A percentile compares a stretch with the other conserved stretches of the same genome.
Evolutionary conservation across 202 grass and related monocot genomes (phyloP).

Genomic region (Brachypodium distachyon): DNA sequence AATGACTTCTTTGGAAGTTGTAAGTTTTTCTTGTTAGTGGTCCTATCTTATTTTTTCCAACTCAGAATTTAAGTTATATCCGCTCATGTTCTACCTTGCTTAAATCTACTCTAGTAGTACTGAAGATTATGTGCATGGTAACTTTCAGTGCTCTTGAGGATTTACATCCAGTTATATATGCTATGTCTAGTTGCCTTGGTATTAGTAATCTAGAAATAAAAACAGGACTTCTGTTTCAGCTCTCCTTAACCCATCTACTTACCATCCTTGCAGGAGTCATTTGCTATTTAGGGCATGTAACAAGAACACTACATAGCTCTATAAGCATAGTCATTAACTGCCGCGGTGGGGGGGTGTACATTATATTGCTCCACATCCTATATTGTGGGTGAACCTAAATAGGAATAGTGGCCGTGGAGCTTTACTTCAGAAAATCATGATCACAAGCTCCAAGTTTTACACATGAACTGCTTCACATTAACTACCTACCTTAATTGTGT

Average conservation of each 20-base stretch:
- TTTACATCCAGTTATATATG: not conserved
- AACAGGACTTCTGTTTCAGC: not conserved
- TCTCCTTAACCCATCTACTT: not conserved
- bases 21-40: not conserved
- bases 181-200: not conserved
- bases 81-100: not conserved
- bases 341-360: too few relatives aligned
- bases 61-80: not conserved
- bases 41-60: not conserved
- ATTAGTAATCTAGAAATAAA: not conserved
- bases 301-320: too few relatives aligned
- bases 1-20: slow-evolving; percentile 3
- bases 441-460: not conserved
- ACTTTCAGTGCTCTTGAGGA: not conserved
- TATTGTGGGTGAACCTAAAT: not conserved
- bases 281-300: not conserved
- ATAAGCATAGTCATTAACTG: not conserved
- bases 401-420: not conserved
- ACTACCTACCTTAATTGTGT: not conserved
- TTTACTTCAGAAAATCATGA: not conserved
- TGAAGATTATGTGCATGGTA: not conserved
- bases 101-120: not conserved
- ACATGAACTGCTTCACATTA: too few relatives aligned
- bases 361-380: not conserved
- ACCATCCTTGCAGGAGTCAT: not conserved